Base-by-base conservation (phyloP, 768 basidiomycete genomes). In the Steccherinum ochraceum region DNA sequence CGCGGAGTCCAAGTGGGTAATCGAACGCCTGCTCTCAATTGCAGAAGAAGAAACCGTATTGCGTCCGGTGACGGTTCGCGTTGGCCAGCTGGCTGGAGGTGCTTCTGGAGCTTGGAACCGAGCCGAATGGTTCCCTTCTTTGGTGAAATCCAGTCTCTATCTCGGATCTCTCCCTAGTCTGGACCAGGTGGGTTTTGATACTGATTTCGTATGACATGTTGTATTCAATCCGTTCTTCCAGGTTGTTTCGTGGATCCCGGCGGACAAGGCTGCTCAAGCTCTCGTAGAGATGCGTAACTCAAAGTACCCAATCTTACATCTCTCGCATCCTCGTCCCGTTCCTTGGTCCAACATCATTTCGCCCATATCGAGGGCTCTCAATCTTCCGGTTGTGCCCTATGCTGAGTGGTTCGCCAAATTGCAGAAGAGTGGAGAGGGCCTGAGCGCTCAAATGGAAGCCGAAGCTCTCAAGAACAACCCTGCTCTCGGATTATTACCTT, bases 81-180 rank as follows among this genome's bases (percentile, higher is more conserved):
- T 71, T 0, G 72, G 74, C 3, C 70, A 71, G 48, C 55, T 75
- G 0, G 60, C 61, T 12, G 68, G 73, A 5, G 63, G 62, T 12
- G 35, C 39, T 0, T 69, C 67, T 46, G 74, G 74, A 0, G 60
- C 59, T 23, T 73, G 73, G 74, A 69, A 72, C 25, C 56, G 61
- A 25, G 51, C 57, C 20, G 68, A 73, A 35, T 70, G 65, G 61
- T 53, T 72, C 18, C 73, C 72, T 5, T 52, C 57, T 23, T 54
- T 73, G 30, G 63, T 72, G 55, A 27, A 25, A 24, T 54, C 53
- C 20, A 54, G 53, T 39, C 25, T 54, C 1, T 25, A 48, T 39
- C 41, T 56, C 19, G 43, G 46, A 12, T 46, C 40, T 23, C 18
- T 52, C 11, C 51, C 52, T 5, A 25, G 13, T 1, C 25, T 42